Base-by-base conservation (phyloP, 192 early-diverging fungal species). In the Allomyces macrogynus region DNA sequence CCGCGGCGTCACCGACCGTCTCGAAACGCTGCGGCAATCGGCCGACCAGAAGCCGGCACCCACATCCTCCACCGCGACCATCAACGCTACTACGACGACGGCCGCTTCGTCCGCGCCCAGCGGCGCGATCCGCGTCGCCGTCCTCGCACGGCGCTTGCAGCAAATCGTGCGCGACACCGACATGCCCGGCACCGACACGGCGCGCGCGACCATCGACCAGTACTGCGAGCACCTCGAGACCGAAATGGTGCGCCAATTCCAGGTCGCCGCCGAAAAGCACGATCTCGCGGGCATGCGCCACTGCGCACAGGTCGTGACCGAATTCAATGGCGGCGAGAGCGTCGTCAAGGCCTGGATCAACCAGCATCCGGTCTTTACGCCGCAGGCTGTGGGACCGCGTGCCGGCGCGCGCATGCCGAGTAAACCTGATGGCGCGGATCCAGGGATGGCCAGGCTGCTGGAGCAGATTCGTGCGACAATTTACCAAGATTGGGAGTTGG, bases 291-390 rank as follows among this genome's bases (percentile, higher is more conserved):
- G 79, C 20, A 92, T 92, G 90, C 80, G 93, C 90, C 84, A 83
- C 24, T 86, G 85, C 65, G 94, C 95, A 60, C 86, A 83, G 67
- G 81, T 88, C 3, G 75, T 99, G 62, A 78, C 87, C 61, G 91
- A 95, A 49, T 95, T 99, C 72, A 99, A 99, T 65, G 93, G 95
- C 26, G 93, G 95, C 40, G 85, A 85, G 64, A 95, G 92, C 0
- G 92, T 90, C 67, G 81, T 97, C 24, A 89, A 93, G 68, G 88
- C 86, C 25, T 99, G 95, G 69, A 89, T 99, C 60, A 95, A 95
- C 74, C 95, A 97, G 70, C 93, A 99, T 67, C 87, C 90, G 66
- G 95, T 99, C 67, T 97, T 97, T 65, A 84, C 32, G 32, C 32
- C 32, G 32, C 32, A 40, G 32, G 32, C 32, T 0, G 3, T 7